These are phyloP conservation scores for Paramecium sexaurelia DNA, from an alignment of 73 alveolate species.

Conservation along the genomic window DNA sequence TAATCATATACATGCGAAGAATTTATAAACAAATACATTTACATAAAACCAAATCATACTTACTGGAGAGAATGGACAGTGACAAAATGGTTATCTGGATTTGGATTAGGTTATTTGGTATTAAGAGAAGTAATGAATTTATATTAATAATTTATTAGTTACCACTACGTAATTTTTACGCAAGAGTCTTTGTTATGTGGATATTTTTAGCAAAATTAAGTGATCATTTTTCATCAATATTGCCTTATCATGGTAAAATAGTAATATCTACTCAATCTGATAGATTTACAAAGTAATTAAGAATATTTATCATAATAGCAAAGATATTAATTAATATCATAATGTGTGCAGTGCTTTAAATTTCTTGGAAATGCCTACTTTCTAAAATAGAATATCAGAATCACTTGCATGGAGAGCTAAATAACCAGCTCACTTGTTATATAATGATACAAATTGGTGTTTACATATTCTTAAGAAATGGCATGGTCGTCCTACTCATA, in stretches of 20 bases:
- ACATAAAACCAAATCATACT: slow-evolving; percentile 66
- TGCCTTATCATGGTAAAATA: slow-evolving; percentile 63
- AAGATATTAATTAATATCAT: slow-evolving; percentile 60
- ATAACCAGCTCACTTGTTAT: slow-evolving; percentile 64
- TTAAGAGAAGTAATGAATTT: slow-evolving; percentile 61
- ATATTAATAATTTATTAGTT: neutral
- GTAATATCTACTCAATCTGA: slow-evolving; percentile 25
- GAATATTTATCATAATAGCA: neutral
- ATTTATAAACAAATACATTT: slow-evolving; percentile 44
- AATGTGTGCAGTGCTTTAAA: slow-evolving; percentile 56
- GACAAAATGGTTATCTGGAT: slow-evolving; percentile 58
- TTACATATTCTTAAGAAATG: slow-evolving; percentile 17
- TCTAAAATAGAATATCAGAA: slow-evolving; percentile 43
- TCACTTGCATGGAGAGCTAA: slow-evolving; percentile 59
- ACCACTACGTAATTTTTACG: slow-evolving; percentile 67
- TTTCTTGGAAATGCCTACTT: slow-evolving; percentile 58
- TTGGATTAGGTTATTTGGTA: slow-evolving; percentile 62
- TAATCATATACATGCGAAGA: slow-evolving; percentile 40
- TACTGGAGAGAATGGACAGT: slow-evolving; percentile 68
- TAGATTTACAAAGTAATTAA: slow-evolving; percentile 7
- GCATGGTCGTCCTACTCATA: slow-evolving; percentile 29
- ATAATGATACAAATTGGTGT: slow-evolving; percentile 61
- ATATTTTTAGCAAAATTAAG: slow-evolving; percentile 59
- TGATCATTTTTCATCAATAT: slow-evolving; percentile 59
- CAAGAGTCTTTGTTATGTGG: slow-evolving; percentile 69